A percentile compares a stretch with the other conserved stretches of the same genome.
These are phyloP conservation scores for Lepidopterella palustris DNA, from an alignment of 495 filamentous ascomycete species.

Conservation along the genomic window DNA sequence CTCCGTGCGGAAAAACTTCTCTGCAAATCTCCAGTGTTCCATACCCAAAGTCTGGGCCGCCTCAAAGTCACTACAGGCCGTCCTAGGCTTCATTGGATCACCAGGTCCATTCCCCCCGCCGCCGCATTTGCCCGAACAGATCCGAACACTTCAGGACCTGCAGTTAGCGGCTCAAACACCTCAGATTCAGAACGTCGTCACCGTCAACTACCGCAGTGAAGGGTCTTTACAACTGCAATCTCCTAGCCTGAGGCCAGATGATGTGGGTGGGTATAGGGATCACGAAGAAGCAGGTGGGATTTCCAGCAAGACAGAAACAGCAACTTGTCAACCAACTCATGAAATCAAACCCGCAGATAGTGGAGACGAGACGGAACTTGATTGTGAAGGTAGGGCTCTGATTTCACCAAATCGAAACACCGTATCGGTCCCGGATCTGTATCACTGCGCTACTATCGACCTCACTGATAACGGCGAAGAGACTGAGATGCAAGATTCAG, in stretches of 20 bases:
- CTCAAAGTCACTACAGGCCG: background rate
- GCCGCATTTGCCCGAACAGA: background rate
- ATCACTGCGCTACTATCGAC: background rate
- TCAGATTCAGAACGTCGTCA: background rate
- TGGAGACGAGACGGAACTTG: background rate
- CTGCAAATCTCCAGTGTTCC: background rate
- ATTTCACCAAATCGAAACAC: too few relatives aligned
- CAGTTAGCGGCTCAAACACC: background rate
- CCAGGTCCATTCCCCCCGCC: background rate
- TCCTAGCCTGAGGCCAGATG: too few relatives aligned
- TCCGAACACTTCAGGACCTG: background rate
- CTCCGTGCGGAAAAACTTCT: background rate
- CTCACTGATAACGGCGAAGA: background rate
- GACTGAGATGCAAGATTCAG: background rate
- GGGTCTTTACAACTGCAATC: too few relatives aligned
- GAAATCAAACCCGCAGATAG: background rate
- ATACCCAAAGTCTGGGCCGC: background rate
- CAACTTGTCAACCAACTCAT: too few relatives aligned
- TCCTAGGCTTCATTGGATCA: background rate
- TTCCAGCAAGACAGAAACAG: too few relatives aligned
- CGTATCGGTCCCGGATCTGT: too few relatives aligned
- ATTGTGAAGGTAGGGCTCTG: background rate
- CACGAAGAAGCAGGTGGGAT: too few relatives aligned
- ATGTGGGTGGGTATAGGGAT: too few relatives aligned
- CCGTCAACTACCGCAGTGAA: too few relatives aligned